Evolutionary conservation across 495 filamentous ascomycete genomes (phyloP).

Genomic region (Lepidopterella palustris): DNA sequence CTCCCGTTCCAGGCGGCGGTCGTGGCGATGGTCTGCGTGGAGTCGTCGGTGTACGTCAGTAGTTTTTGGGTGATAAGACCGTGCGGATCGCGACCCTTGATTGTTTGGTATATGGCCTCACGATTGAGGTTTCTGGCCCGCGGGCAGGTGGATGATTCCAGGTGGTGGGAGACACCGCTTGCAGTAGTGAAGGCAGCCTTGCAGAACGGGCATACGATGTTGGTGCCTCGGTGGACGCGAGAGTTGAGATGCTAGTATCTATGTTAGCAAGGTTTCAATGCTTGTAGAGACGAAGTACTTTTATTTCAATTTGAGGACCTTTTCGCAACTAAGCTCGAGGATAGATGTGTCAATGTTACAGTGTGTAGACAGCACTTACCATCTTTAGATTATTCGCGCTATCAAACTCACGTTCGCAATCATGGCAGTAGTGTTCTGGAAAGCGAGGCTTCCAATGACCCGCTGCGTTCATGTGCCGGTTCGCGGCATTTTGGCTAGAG

Average conservation of each 20-base stretch:
- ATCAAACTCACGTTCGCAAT: constrained; percentile 35
- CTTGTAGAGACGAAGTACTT: background rate
- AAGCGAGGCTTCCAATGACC: constrained; percentile 8
- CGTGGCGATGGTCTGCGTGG: constrained; percentile 24
- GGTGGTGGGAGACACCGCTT: constrained; percentile 42
- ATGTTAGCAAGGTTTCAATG: background rate
- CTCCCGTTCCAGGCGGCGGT: constrained; percentile 32
- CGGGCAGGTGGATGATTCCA: constrained; percentile 42
- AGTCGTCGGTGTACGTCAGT: constrained; percentile 31
- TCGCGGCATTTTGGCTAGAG: background rate
- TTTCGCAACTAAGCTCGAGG: too few species aligned
- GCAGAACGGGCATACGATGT: constrained; percentile 49
- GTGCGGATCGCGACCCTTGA: constrained; percentile 44
- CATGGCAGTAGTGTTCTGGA: constrained; percentile 35
- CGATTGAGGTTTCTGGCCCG: constrained; percentile 37
- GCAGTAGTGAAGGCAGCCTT: constrained; percentile 35
- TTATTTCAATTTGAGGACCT: too few species aligned
- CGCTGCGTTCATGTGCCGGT: constrained; percentile 19
- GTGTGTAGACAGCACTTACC: constrained; percentile 26
- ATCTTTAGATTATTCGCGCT: constrained; percentile 38
- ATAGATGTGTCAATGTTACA: too few species aligned
- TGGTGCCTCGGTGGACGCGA: constrained; percentile 71
- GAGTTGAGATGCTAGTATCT: constrained; percentile 44
- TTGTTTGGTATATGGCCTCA: constrained; percentile 43
- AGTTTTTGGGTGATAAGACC: constrained; percentile 41